phyloP scores from a whole-genome alignment of 2,329 filamentous ascomycete species.

The Phialophora tarda region DNA sequence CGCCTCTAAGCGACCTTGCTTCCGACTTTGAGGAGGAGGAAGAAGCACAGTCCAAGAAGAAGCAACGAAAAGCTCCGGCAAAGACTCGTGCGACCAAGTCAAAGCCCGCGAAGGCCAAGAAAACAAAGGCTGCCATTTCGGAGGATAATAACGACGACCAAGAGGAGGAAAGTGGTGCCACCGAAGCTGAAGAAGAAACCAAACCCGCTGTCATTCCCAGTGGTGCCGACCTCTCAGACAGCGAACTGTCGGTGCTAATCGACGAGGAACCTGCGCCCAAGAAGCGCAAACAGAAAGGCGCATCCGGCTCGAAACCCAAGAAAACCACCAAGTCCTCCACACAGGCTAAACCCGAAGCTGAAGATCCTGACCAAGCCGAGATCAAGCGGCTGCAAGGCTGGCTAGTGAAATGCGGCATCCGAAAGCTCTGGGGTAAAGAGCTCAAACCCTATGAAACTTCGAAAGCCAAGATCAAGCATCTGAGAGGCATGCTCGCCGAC shows the following conservation, averaged over 20 bases:
- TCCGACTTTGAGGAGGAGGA: constrained; percentile 25
- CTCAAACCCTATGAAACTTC: constrained; percentile 75
- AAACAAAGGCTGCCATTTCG: constrained; percentile 31
- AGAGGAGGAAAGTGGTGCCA: constrained; percentile 17
- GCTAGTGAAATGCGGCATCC: constrained; percentile 86
- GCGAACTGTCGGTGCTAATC: constrained; percentile 75
- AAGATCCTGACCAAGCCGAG: constrained; percentile 72
- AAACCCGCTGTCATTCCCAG: constrained; percentile 18
- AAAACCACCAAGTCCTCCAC: constrained; percentile 39
- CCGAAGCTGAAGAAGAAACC: constrained; percentile 18
- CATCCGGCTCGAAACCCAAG: constrained; percentile 43
- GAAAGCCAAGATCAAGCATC: constrained; percentile 80
- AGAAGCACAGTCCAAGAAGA: constrained; percentile 16
- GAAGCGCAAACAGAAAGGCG: constrained; percentile 51
- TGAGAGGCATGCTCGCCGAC: constrained; percentile 78
- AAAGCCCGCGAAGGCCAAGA: constrained; percentile 35
- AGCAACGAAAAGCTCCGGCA: constrained; percentile 10
- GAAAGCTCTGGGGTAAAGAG: constrained; percentile 89
- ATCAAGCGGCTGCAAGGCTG: constrained; percentile 88
- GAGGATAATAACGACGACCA: constrained; percentile 26
- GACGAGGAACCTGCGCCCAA: constrained; percentile 72
- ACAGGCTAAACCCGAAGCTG: constrained; percentile 53
- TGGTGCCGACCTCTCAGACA: constrained; percentile 58
- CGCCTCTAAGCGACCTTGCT: constrained; percentile 26
- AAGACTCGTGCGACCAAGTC: constrained; percentile 28